These are phyloP conservation scores for Beauveria sp. DNA, from an alignment of 2,329 filamentous ascomycete genomes.

Conservation along the genomic window DNA sequence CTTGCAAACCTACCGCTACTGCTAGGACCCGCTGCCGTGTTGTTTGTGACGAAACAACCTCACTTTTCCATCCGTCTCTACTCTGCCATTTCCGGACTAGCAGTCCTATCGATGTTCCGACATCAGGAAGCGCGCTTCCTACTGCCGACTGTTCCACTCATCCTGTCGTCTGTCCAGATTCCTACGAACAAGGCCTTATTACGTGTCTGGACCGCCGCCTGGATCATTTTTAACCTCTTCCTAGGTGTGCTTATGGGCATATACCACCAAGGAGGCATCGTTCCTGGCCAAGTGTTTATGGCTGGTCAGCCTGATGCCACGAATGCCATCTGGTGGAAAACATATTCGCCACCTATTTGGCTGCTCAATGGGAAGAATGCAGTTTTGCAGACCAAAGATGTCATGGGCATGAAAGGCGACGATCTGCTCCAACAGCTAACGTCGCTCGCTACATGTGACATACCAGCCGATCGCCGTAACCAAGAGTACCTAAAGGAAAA, in stretches of 20 bases:
- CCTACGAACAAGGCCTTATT: conserved; percentile 46
- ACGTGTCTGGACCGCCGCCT: conserved; percentile 50
- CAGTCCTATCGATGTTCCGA: conserved; percentile 64
- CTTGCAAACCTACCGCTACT: conserved; percentile 64
- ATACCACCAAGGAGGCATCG: conserved; percentile 73
- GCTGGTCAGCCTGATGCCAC: conserved; percentile 62
- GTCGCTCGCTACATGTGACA: conserved; percentile 55
- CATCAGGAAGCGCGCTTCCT: conserved; percentile 78
- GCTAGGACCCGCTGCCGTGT: conserved; percentile 59
- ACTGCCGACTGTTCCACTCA: conserved; percentile 66
- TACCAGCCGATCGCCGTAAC: conserved; percentile 46
- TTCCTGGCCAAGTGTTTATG: conserved; percentile 69
- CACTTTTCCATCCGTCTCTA: conserved; percentile 55
- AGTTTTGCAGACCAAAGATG: conserved; percentile 60
- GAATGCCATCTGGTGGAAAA: conserved; percentile 77
- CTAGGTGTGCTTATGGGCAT: conserved; percentile 69
- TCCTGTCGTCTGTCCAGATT: conserved; percentile 64
- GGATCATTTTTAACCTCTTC: conserved; percentile 62
- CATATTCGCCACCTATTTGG: conserved; percentile 76
- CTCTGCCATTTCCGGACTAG: conserved; percentile 66
- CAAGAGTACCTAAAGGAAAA: conserved; percentile 52
- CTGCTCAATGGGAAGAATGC: conserved; percentile 69
- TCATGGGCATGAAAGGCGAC: conserved; percentile 63
- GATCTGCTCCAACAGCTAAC: conserved; percentile 52
- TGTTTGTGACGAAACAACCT: conserved; percentile 51